phyloP scores from a whole-genome alignment of 148 eudicot genomes.

The Amaranthus palmeri region DNA sequence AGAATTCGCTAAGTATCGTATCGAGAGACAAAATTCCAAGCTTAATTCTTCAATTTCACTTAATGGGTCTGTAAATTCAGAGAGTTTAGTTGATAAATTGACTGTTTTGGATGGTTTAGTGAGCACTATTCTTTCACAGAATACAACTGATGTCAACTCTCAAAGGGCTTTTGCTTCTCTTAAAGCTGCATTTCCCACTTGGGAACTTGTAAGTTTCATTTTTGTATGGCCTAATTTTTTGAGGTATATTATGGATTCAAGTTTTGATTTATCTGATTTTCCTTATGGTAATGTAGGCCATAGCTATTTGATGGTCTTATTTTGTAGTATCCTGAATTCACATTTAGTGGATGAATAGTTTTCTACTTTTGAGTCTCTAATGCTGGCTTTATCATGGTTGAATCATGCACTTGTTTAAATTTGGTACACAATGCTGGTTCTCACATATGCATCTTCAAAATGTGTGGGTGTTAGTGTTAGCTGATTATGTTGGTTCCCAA shows the following conservation, averaged over 20 bases:
- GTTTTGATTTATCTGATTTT: neutral
- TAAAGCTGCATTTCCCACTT: constrained; percentile 62
- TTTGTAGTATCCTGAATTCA: neutral
- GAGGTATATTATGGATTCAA: neutral
- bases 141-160: constrained; percentile 74
- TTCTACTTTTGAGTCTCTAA: neutral
- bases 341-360: neutral
- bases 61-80: constrained; percentile 24
- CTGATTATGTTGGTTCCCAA: neutral
- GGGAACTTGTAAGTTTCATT: constrained; percentile 51
- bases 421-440: too few relatives aligned
- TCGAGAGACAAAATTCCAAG: constrained; percentile 29
- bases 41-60: constrained; percentile 13
- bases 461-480: neutral
- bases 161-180: constrained; percentile 72
- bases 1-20: constrained; percentile 61
- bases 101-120: constrained; percentile 80
- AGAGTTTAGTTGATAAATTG: constrained; percentile 28
- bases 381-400: too few relatives aligned
- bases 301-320: neutral
- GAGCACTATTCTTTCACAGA: constrained; percentile 62
- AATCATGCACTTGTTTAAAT: too few relatives aligned
- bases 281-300: too few relatives aligned
- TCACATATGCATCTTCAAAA: too few relatives aligned
- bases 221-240: constrained; percentile 4